Conservation (phyloP, 176 grass and related monocot species). For the Carex littledalei region DNA sequence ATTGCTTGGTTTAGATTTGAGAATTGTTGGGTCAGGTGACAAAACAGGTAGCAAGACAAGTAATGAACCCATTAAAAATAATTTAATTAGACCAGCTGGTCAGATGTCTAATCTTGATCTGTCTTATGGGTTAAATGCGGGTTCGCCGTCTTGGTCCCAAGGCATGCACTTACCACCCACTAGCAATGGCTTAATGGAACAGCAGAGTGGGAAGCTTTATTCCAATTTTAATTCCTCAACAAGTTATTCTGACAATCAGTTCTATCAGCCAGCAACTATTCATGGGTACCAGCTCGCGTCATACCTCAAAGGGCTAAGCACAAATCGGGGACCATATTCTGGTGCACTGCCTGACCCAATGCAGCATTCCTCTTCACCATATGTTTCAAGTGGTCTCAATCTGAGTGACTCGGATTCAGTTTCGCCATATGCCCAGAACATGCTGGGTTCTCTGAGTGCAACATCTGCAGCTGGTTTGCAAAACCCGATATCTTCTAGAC, state of each 20-base stretch:
- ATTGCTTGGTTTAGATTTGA: constrained; percentile 66
- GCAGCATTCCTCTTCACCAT: constrained; percentile 32
- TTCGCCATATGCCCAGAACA: constrained; percentile 42
- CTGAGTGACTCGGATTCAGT: constrained; percentile 31
- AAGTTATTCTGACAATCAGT: constrained; percentile 62
- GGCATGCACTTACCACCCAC: constrained; percentile 55
- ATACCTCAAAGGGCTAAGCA: constrained; percentile 65
- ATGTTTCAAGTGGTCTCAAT: constrained; percentile 44
- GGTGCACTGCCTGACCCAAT: constrained; percentile 47
- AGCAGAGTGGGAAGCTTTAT: constrained; percentile 46
- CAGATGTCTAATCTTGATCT: constrained; percentile 50
- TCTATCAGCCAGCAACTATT: constrained; percentile 91
- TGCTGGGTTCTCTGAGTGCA: constrained; percentile 52
- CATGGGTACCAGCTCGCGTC: constrained; percentile 82
- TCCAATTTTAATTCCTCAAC: constrained; percentile 46
- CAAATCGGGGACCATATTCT: constrained; percentile 51
- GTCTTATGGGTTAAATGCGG: constrained; percentile 62
- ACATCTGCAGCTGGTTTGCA: constrained; percentile 49
- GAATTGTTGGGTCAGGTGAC: constrained; percentile 44
- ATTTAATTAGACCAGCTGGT: constrained; percentile 43
- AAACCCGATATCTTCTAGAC: constrained; percentile 43
- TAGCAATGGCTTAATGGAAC: constrained; percentile 49
- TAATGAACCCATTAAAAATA: constrained; percentile 51
- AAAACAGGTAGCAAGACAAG: constrained; percentile 47
- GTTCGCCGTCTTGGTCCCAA: constrained; percentile 62